phyloP scores from a whole-genome alignment of 129 eudicot genomes.

The Artemisia tridentata region DNA sequence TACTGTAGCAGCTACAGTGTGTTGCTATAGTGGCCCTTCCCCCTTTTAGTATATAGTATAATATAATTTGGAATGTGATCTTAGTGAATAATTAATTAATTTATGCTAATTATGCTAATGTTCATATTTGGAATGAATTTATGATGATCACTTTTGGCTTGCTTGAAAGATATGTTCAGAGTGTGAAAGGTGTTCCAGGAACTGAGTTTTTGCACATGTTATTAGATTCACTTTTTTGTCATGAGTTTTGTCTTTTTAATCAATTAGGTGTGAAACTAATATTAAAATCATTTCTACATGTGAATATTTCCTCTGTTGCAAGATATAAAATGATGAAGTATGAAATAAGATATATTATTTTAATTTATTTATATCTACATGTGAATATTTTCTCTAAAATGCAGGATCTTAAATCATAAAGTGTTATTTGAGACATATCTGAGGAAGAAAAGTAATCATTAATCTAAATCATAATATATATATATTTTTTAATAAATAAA shows the following conservation, averaged over 20 bases:
- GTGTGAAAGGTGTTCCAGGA: not conserved
- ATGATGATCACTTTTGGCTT: slow-evolving; percentile 8
- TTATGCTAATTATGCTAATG: not conserved
- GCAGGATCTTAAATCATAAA: not conserved
- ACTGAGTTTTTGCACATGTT: not conserved
- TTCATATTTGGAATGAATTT: not conserved
- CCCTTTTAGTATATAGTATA: too few relatives aligned
- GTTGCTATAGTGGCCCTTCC: too few relatives aligned
- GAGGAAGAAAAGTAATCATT: too few relatives aligned
- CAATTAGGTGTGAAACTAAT: not conserved
- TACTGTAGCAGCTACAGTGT: too few relatives aligned
- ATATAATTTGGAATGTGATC: not conserved
- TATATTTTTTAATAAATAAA: too few relatives aligned
- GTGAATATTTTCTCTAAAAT: too few relatives aligned
- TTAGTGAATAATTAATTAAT: not conserved
- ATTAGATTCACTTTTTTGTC: not conserved
- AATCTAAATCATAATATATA: too few relatives aligned
- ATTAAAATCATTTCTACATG: not conserved
- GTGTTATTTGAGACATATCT: not conserved
- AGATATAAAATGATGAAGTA: not conserved
- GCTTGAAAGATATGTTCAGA: not conserved
- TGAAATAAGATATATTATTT: not conserved
- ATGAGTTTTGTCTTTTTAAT: not conserved
- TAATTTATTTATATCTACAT: not conserved
- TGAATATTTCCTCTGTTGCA: not conserved